These are phyloP conservation scores for Pichia cabralensis DNA, from an alignment of 805 yeast species.

Conservation along the genomic window DNA sequence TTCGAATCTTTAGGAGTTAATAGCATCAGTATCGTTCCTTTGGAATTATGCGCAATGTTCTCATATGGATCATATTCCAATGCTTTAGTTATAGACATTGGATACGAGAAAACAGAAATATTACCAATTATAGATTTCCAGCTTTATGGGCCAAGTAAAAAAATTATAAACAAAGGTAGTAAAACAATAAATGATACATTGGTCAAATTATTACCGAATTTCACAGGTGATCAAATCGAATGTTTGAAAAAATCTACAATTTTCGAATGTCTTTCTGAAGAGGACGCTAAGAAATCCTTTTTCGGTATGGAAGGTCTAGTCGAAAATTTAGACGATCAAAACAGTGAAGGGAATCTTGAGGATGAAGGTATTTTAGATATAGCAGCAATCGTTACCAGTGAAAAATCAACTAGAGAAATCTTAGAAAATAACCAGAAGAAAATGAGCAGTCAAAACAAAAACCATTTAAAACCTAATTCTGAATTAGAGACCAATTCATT, in stretches of 20 bases:
- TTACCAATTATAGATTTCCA: conserved; percentile 73
- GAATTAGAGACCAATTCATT: conserved; percentile 70
- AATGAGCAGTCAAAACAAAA: conserved; percentile 7
- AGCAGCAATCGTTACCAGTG: conserved; percentile 79
- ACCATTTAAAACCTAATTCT: conserved; percentile 35
- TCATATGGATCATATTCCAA: conserved; percentile 60
- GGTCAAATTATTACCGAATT: conserved; percentile 43
- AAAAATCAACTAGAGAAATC: conserved; percentile 46
- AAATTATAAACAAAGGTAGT: conserved; percentile 46
- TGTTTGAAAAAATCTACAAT: conserved; percentile 64
- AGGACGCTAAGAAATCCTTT: conserved; percentile 50
- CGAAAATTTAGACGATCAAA: conserved; percentile 11
- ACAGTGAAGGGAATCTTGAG: conserved; percentile 16
- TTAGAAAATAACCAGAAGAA: conserved; percentile 19
- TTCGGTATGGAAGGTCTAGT: conserved; percentile 44
- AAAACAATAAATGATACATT: conserved; percentile 46
- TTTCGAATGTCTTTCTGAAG: conserved; percentile 69
- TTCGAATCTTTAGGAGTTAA: conserved; percentile 67
- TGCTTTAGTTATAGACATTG: conserved; percentile 72
- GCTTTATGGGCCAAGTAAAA: conserved; percentile 41
- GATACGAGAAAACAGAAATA: conserved; percentile 64
- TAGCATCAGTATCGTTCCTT: conserved; percentile 62
- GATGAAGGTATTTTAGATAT: conserved; percentile 79
- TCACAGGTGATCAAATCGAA: conserved; percentile 53
- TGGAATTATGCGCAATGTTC: conserved; percentile 58